phyloP scores from a whole-genome alignment of 352 stramenopile genomes.

The Blastocystis hominis region DNA sequence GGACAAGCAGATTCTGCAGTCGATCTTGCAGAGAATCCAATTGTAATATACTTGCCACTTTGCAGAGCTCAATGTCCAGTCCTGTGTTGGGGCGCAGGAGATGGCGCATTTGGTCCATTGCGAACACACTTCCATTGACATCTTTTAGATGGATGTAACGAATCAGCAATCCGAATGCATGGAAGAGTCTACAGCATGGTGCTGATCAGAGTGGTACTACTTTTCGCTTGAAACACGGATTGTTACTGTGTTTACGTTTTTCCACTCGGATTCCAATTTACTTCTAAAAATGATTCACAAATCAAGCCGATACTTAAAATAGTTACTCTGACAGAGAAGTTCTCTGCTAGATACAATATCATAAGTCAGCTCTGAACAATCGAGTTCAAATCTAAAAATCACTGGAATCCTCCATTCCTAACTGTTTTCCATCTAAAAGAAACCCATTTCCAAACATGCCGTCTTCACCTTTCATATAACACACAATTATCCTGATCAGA shows the following conservation, averaged over 20 bases:
- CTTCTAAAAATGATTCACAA: neutral
- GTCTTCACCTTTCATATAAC: neutral
- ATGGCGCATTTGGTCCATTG: slow-evolving; percentile 4
- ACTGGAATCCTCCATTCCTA: too few species aligned
- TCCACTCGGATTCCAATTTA: neutral
- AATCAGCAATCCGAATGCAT: neutral
- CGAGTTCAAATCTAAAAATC: neutral
- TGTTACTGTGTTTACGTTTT: neutral
- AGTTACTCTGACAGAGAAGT: neutral
- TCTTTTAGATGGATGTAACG: slow-evolving; percentile 7
- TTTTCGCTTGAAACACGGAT: slow-evolving; percentile 4
- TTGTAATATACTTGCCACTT: neutral
- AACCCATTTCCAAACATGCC: neutral
- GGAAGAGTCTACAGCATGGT: neutral
- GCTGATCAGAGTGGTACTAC: neutral
- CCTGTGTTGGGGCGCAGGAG: neutral
- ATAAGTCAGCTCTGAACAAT: neutral
- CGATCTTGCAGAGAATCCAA: neutral
- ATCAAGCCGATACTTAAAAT: neutral
- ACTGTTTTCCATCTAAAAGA: neutral
- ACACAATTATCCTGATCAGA: neutral
- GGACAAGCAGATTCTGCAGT: neutral
- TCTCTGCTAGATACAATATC: neutral
- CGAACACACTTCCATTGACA: neutral
- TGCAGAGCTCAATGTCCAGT: slow-evolving; percentile 34